Evolutionary conservation across 352 stramenopile species (phyloP).

Genomic region (Phytopythium sindhum): DNA sequence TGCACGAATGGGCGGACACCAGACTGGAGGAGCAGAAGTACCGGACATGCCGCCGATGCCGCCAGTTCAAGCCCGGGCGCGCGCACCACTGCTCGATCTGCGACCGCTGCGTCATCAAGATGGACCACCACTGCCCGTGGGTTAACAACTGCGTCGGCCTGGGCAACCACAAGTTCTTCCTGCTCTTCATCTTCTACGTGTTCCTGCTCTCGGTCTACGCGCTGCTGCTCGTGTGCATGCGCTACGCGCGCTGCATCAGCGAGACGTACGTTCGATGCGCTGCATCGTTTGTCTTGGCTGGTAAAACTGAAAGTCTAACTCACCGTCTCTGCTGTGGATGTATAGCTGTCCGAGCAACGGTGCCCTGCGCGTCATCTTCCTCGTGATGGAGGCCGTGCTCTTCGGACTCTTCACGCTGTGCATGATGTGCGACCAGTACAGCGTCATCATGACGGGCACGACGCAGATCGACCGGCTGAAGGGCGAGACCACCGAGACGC

Average conservation of each 20-base stretch:
- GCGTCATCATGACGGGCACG: slow-evolving; percentile 93
- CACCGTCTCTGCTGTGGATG: slow-evolving; percentile 8
- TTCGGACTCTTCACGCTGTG: slow-evolving; percentile 99
- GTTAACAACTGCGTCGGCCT: slow-evolving; percentile 99
- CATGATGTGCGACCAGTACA: slow-evolving; percentile 99
- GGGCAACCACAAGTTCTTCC: slow-evolving; percentile 98
- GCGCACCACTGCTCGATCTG: slow-evolving; percentile 97
- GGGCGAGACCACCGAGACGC: slow-evolving; percentile 69
- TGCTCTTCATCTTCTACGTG: slow-evolving; percentile 90
- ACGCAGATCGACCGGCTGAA: slow-evolving; percentile 98
- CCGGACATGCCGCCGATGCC: slow-evolving; percentile 87
- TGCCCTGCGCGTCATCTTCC: slow-evolving; percentile 75
- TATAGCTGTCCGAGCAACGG: slow-evolving; percentile 68
- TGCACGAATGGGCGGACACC: neutral
- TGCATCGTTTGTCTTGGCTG: neutral
- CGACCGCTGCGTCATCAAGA: slow-evolving; percentile 96
- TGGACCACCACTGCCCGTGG: slow-evolving; percentile 99
- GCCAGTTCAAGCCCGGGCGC: slow-evolving; percentile 95
- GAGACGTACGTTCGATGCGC: slow-evolving; percentile 47
- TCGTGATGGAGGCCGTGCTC: slow-evolving; percentile 89
- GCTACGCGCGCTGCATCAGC: slow-evolving; percentile 86
- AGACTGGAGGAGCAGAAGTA: slow-evolving; percentile 84
- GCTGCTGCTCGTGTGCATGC: slow-evolving; percentile 90
- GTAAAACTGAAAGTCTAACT: neutral
- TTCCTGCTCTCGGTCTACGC: slow-evolving; percentile 95